Base-by-base conservation (phyloP, 2,329 filamentous ascomycete species). In the Kalaharituber pfeilii region DNA sequence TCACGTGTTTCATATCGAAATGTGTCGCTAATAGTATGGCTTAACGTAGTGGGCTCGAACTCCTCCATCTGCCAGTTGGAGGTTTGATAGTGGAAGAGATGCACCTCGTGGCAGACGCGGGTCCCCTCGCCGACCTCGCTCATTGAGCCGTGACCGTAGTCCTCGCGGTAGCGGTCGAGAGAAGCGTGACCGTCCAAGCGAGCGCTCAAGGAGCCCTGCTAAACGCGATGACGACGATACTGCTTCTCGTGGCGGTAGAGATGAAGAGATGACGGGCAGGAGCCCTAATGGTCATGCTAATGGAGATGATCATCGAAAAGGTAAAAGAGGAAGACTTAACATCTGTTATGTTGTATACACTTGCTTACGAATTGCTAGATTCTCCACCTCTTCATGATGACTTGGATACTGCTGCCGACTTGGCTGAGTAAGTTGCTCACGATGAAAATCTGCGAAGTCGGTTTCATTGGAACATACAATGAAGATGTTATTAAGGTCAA, bases 41-140 rank as follows among this genome's bases (percentile, higher is more conserved):
- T 29, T 24, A 9, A 45, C 25, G 6, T 47, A 98, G 91, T 98
- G 91, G 91, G 91, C 91, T 65, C 86, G 91, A 65, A 98, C 91
- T 66, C 91, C 91, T 65, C 91, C 91, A 50, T 96, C 91, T 62
- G 91, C 91, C 52, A 96, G 88, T 27, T 98, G 91, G 91, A 85
- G 91, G 59, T 98, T 98, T 68, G 91, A 95, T 70, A 87, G 86
- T 62, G 89, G 88, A 57, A 80, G 84, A 65, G 84, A 86, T 65
- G 83, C 80, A 61, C 79, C 82, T 57, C 77, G 79, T 62, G 65
- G 64, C 51, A 67, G 70, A 59, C 67, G 68, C 28, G 70, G 72
- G 49, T 50, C 47, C 6, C 47, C 47, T 5, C 69, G 72, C 61
- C 68, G 67, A 36, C 57, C 62, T 51, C 60, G 59, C 55, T 66